Evolutionary conservation across 805 yeast genomes (phyloP), one percentile per base, ranked within the genome.

Genomic region (Saccharomycopsis capsularis): DNA sequence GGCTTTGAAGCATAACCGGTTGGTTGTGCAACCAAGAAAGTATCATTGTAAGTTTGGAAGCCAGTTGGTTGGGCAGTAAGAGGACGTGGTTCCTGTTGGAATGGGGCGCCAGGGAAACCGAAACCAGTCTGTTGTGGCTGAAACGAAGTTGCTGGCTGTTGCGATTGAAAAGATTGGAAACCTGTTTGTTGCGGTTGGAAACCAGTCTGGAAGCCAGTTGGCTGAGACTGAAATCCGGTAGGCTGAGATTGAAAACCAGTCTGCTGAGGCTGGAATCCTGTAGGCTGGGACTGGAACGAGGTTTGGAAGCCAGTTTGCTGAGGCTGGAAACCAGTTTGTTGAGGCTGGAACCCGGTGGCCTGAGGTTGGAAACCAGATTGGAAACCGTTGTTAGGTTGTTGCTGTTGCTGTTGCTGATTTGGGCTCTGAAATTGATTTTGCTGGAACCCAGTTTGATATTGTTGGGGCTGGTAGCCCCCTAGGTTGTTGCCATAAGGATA

Each of bases 1-100:
- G 70, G 68, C 36, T 68, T 71, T 34, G 63, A 60, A 4, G 74
- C 70, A 47, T 62, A 65, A 0, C 75, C 75, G 2, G 76, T 68
- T 41, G 63, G 65, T 50, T 68, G 73, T 24, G 68, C 66, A 48
- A 60, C 68, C 52, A 66, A 55, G 41, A 50, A 52, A n/a, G 53
- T 52, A 21, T 52, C 55, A 39, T 45, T 45, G 38, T 52, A 52
- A 22, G 55, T 36, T 4, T 46, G 40, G 44, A 52, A 63, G 18
- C 69, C 68, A 32, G 67, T 58, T 40, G 57, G 60, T 54, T 61
- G 62, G 37, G 59, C 60, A 36, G 54, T 58, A 41, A 60, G 52
- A 24, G 59, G 59, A 47, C 51, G 55, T 46, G 54, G 60, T 30
- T 50, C 59, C 9, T 62, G 46, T 51, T 61, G 58, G 35, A 57